Conservation (phyloP, 352 stramenopile genomes). For the Phytophthora crassamura region DNA sequence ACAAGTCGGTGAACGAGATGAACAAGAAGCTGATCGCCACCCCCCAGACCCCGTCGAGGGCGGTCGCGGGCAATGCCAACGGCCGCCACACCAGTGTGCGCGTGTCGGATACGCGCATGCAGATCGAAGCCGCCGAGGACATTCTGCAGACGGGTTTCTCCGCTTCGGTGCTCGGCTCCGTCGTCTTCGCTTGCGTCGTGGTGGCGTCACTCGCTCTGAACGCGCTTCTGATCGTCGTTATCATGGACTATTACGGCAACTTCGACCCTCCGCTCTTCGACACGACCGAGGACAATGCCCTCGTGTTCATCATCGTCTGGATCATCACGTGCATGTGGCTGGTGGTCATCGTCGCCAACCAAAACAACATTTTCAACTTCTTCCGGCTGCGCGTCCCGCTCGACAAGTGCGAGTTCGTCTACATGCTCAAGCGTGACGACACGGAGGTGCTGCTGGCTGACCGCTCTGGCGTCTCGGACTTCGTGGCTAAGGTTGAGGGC, state of each 20-base stretch:
- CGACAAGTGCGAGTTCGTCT: constrained; percentile 28
- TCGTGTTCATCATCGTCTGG: constrained; percentile 43
- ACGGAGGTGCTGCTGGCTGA: constrained; percentile 34
- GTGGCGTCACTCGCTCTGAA: constrained; percentile 49
- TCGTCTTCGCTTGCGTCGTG: constrained; percentile 51
- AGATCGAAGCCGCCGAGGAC: constrained; percentile 11
- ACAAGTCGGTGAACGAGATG: constrained; percentile 41
- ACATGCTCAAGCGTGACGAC: constrained; percentile 38
- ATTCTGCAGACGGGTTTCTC: constrained; percentile 31
- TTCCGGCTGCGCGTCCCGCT: constrained; percentile 30
- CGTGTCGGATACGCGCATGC: constrained; percentile 21
- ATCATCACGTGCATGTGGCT: constrained; percentile 34
- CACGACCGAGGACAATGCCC: constrained; percentile 21
- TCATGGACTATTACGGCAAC: constrained; percentile 55
- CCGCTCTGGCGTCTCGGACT: constrained; percentile 31
- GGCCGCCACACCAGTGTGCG: constrained; percentile 23
- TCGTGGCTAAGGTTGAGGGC: constrained; percentile 22
- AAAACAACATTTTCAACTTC: too few relatives aligned
- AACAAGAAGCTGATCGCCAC: constrained; percentile 25
- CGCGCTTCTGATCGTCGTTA: constrained; percentile 55
- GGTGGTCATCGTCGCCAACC: constrained; percentile 20
- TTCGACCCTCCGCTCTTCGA: constrained; percentile 42
- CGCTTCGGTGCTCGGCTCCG: constrained; percentile 15
- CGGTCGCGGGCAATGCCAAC: constrained; percentile 10
- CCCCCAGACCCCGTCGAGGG: constrained; percentile 28